These are phyloP conservation scores for Talaromyces proteolyticus DNA, from an alignment of 495 filamentous ascomycete species.

Conservation along the genomic window DNA sequence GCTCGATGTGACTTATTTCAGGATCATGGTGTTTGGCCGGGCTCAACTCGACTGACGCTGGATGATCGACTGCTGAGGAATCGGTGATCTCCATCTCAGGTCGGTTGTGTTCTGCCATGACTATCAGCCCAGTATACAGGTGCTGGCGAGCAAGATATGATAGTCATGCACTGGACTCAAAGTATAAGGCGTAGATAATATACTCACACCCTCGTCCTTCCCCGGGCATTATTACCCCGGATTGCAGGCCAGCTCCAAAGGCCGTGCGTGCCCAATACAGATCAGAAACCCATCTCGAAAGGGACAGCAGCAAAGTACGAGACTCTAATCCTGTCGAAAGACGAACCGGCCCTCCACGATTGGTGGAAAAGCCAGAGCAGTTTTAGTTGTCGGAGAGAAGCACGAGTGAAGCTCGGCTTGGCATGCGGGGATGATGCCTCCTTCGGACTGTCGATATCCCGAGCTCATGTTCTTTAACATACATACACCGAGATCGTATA, in stretches of 20 bases:
- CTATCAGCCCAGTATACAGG: background rate
- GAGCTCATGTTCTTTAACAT: too few species aligned
- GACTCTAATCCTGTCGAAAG: too few species aligned
- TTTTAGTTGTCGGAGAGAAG: background rate
- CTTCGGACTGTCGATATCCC: conserved; percentile 4
- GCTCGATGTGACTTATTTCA: conserved; percentile 45
- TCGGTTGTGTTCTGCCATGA: background rate
- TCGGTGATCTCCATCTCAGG: background rate
- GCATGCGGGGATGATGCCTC: conserved; percentile 14
- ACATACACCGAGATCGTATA: too few species aligned
- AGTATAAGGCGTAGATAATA: too few species aligned
- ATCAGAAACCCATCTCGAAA: too few species aligned
- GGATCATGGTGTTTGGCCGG: conserved; percentile 15
- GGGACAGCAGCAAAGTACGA: too few species aligned
- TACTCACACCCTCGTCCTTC: background rate
- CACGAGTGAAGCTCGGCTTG: conserved; percentile 7
- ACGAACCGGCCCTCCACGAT: background rate
- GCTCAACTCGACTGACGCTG: background rate
- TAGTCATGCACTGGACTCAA: too few species aligned
- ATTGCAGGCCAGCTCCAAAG: background rate
- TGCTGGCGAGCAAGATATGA: too few species aligned
- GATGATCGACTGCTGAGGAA: background rate
- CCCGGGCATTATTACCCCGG: background rate
- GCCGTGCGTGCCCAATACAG: too few species aligned
- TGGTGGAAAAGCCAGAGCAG: background rate